Conservation (phyloP, 2,329 filamentous ascomycete species). For the Emergomyces orientalis region DNA sequence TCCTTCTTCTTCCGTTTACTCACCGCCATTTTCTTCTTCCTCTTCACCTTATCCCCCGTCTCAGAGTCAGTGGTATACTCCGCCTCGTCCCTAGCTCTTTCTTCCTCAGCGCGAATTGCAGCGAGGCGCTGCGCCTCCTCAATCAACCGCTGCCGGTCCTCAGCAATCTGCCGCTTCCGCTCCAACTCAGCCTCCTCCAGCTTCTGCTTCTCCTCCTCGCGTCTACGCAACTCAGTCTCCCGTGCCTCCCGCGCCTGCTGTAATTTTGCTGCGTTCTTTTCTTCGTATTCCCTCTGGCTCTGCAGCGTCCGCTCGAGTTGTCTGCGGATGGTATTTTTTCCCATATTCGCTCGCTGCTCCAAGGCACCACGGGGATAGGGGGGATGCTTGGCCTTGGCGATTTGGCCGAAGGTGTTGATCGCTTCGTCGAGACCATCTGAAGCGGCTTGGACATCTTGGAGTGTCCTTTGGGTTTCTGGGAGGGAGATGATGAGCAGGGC, state of each 20-base stretch:
- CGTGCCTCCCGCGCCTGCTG: constrained; percentile 69
- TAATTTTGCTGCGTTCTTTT: constrained; percentile 82
- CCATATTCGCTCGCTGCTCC: constrained; percentile 95
- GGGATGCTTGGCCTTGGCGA: constrained; percentile 54
- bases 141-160: constrained; percentile 72
- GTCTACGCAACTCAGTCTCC: constrained; percentile 66
- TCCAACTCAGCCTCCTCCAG: constrained; percentile 62
- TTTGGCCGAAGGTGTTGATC: constrained; percentile 57
- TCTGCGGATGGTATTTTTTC: constrained; percentile 83
- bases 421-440: constrained; percentile 73
- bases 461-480: constrained; percentile 64
- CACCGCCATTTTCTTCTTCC: constrained; percentile 53
- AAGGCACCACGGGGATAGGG: constrained; percentile 87
- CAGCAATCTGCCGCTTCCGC: constrained; percentile 69
- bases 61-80: constrained; percentile 75
- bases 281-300: constrained; percentile 82
- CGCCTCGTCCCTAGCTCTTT: constrained; percentile 57
- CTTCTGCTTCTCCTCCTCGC: constrained; percentile 65
- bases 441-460: constrained; percentile 72
- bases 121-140: constrained; percentile 66
- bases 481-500: constrained; percentile 69
- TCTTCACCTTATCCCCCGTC: constrained; percentile 70
- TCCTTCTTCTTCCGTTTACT: constrained; percentile 55
- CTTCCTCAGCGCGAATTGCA: constrained; percentile 61
- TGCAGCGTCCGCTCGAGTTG: constrained; percentile 80